phyloP scores from a whole-genome alignment of 768 basidiomycete genomes.

The Tephrocybe rancida region DNA sequence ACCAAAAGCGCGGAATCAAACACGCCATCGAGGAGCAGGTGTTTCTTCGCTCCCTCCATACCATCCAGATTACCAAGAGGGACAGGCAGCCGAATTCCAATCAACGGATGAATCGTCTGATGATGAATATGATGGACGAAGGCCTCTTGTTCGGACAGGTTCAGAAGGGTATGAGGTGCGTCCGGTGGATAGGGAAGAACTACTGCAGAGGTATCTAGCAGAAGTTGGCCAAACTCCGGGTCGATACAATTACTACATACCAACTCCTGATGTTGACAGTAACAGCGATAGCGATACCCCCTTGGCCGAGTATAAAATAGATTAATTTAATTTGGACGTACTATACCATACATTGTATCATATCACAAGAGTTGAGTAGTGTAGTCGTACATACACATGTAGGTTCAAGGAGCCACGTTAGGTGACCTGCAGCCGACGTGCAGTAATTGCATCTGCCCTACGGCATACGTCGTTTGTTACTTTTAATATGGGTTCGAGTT shows the following conservation, averaged over 20 bases:
- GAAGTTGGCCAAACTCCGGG: constrained; percentile 56
- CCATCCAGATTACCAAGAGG: constrained; percentile 67
- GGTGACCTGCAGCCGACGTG: neutral
- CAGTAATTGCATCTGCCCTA: constrained; percentile 23
- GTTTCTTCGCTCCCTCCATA: constrained; percentile 68
- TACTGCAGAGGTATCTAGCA: constrained; percentile 60
- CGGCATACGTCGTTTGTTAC: constrained; percentile 30
- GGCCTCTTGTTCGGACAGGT: constrained; percentile 56
- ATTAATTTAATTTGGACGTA: no score
- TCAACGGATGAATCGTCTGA: constrained; percentile 23
- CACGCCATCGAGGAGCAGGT: constrained; percentile 25
- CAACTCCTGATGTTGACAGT: constrained; percentile 50
- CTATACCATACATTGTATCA: no score
- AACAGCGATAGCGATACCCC: constrained; percentile 39
- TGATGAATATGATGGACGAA: constrained; percentile 27
- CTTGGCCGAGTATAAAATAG: constrained; percentile 8
- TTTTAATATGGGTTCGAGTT: constrained; percentile 32
- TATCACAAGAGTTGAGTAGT: neutral
- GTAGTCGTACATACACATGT: neutral
- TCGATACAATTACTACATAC: constrained; percentile 70
- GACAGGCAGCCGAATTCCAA: constrained; percentile 22
- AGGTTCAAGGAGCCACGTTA: no score
- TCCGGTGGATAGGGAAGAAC: constrained; percentile 60
- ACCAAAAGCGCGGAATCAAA: constrained; percentile 22
- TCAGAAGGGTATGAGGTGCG: constrained; percentile 85